Evolutionary conservation across 148 eudicot species (phyloP).

Genomic region (Cornus kousa): DNA sequence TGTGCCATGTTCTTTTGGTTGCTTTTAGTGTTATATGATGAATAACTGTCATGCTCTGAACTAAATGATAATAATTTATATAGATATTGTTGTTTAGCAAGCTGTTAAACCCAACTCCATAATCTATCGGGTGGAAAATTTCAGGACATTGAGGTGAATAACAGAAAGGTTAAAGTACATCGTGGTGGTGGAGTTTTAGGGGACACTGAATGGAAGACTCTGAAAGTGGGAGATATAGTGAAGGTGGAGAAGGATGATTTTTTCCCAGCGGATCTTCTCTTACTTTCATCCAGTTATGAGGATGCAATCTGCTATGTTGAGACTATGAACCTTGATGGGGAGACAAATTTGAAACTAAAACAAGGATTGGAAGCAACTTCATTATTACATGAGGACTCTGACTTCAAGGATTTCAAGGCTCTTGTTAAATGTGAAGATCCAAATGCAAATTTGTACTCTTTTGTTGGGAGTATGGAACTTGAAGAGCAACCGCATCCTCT

Average conservation of each 20-base stretch:
- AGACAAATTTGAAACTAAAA: constrained; percentile 86
- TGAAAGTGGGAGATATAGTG: constrained; percentile 80
- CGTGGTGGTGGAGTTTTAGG: constrained; percentile 54
- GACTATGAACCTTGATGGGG: constrained; percentile 97
- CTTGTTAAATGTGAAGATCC: constrained; percentile 86
- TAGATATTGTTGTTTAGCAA: not conserved
- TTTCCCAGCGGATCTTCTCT: constrained; percentile 85
- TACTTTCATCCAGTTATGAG: constrained; percentile 85
- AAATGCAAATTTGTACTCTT: constrained; percentile 75
- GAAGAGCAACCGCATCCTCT: constrained; percentile 68
- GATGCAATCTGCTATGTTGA: constrained; percentile 90
- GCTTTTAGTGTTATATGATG: not conserved
- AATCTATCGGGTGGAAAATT: constrained; percentile 4
- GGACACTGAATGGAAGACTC: constrained; percentile 57
- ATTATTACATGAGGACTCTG: constrained; percentile 51
- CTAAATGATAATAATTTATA: not conserved
- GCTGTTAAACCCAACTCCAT: not conserved
- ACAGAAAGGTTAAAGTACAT: constrained; percentile 65
- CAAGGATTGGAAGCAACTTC: constrained; percentile 73
- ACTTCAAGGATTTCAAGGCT: constrained; percentile 49
- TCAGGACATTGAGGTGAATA: constrained; percentile 85
- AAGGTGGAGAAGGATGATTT: constrained; percentile 83
- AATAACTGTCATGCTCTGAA: not conserved
- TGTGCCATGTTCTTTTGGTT: not conserved
- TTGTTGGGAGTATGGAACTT: constrained; percentile 76